These are phyloP conservation scores for Candida tammaniensis DNA, from an alignment of 805 yeast species.

Conservation along the genomic window DNA sequence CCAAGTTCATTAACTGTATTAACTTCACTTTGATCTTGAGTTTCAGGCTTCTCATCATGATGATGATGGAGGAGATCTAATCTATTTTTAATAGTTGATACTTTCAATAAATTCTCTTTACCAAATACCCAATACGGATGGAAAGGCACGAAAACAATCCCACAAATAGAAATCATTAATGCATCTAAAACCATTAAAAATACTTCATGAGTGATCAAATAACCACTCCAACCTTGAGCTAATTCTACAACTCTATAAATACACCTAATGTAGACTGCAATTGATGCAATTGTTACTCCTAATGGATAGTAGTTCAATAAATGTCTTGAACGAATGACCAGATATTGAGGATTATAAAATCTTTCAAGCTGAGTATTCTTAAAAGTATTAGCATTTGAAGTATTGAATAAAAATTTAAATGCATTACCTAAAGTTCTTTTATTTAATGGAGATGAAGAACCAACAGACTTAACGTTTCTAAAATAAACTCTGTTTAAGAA, in stretches of 20 bases:
- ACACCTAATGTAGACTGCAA: constrained; percentile 33
- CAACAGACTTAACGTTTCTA: constrained; percentile 17
- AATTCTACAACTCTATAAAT: constrained; percentile 41
- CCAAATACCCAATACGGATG: constrained; percentile 40
- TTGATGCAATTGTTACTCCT: constrained; percentile 30
- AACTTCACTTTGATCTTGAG: too few species aligned
- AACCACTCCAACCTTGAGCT: constrained; percentile 37
- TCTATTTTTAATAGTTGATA: constrained; percentile 27
- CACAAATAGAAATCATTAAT: constrained; percentile 33
- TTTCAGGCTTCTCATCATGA: too few species aligned
- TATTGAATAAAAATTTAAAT: constrained; percentile 27
- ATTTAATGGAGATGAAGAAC: constrained; percentile 14
- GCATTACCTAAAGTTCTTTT: constrained; percentile 23
- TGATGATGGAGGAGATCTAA: too few species aligned
- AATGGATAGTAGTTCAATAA: constrained; percentile 32
- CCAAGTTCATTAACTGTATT: too few species aligned
- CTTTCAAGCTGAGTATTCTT: constrained; percentile 23
- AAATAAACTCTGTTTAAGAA: constrained; percentile 32
- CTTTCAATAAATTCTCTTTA: constrained; percentile 20
- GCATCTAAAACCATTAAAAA: constrained; percentile 40
- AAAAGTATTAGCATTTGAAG: constrained; percentile 20
- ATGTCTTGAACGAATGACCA: constrained; percentile 20
- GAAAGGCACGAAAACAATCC: constrained; percentile 34
- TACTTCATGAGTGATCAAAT: constrained; percentile 34
- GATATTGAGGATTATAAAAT: constrained; percentile 27